Base-by-base conservation (phyloP, 106 monocot genomes). In the Acorus gramineus region DNA sequence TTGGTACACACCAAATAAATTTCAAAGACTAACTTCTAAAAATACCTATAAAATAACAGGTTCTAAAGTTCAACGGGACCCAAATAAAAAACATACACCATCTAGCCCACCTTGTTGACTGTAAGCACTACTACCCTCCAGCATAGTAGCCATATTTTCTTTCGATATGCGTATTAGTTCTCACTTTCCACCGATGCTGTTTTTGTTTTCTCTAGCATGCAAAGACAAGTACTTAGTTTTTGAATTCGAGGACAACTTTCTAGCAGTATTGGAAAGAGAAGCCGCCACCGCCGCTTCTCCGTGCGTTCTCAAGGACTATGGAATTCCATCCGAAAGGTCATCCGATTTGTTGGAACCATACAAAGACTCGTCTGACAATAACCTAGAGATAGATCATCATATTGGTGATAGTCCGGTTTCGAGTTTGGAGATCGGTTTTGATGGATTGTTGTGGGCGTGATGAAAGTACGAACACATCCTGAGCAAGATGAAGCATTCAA, bases 231-330 rank as follows among this genome's bases (percentile, higher is more conserved):
- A 87, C 70, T 66, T 90, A 60, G 50, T 87, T 59, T 95, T 95
- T 61, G 95, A 95, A 74, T 95, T 96, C 47, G 90, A 96, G 65
- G 95, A 96, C 67, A 90, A 90, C 61, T 90, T 82, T 60, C 80
- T 96, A 12, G 86, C 64, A 51, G 95, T 96, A 71, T 69, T 96
- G 62, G 90, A 91, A 56, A 59, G 87, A 62, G 95, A 87, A 52
- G 79, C 84, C 11, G 79, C 95, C 45, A 54, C 66, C 3, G 51
- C 72, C 42, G 87, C 87, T 45, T 82, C 90, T 28, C 50, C 82
- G 7, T 79, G 74, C 66, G 79, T 96, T 72, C 76, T 91, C 4
- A 90, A 91, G 71, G 87, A 83, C 28, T 84, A 95, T 52, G 95
- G 90, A 56, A 95, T 95, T 70, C 95, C 90, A 47, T 64, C 59